A percentile compares a stretch with the other conserved stretches of the same genome.
phyloP scores from a whole-genome alignment of 352 stramenopile species.

The Phytophthora litchii region DNA sequence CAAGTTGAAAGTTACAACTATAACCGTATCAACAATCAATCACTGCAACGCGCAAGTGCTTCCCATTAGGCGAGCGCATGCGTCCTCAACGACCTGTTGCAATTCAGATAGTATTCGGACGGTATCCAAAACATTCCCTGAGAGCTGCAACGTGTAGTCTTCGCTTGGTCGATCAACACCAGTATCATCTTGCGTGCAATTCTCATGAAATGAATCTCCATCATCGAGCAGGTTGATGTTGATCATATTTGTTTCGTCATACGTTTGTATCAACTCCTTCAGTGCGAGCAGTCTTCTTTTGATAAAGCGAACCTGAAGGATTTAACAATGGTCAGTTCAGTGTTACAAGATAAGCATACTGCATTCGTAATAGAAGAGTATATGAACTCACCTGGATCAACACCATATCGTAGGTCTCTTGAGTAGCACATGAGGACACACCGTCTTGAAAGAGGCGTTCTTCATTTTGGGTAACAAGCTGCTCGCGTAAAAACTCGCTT shows the following conservation, averaged over 20 bases:
- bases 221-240: constrained; percentile 42
- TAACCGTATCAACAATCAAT: constrained; percentile 17
- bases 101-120: constrained; percentile 32
- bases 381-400: constrained; percentile 27
- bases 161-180: constrained; percentile 15
- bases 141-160: constrained; percentile 18
- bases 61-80: constrained; percentile 43
- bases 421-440: constrained; percentile 7
- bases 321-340: constrained; percentile 2
- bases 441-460: background rate
- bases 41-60: constrained; percentile 53
- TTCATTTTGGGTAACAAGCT: constrained; percentile 13
- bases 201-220: constrained; percentile 9
- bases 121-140: constrained; percentile 22
- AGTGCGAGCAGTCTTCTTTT: constrained; percentile 33
- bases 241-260: constrained; percentile 39
- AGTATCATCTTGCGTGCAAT: constrained; percentile 6
- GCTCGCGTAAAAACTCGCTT: constrained; percentile 26
- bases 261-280: constrained; percentile 37
- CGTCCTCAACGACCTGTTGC: constrained; percentile 49
- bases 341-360: background rate
- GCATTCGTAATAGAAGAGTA: background rate
- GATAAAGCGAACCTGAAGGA: constrained; percentile 36
- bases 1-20: background rate
- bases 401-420: constrained; percentile 21